Evolutionary conservation across 208 protist species (phyloP).

Genomic region (Crithidia sp.): DNA sequence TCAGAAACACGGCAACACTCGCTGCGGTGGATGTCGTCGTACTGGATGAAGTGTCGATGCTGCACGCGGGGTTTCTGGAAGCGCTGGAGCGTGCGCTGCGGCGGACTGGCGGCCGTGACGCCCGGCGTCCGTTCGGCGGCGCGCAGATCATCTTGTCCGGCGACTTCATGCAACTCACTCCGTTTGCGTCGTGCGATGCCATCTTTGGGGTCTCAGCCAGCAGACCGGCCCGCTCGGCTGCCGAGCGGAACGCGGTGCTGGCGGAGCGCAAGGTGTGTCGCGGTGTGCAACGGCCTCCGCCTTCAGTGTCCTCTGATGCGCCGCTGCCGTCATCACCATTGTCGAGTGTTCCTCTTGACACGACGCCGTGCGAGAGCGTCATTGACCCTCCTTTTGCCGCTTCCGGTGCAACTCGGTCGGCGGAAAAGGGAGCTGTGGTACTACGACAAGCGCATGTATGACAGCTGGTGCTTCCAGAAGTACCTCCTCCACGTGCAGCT

Average conservation of each 20-base stretch:
- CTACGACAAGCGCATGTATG: constrained; percentile 59
- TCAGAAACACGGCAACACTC: constrained; percentile 21
- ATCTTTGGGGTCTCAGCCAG: background rate
- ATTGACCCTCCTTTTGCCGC: too few species aligned
- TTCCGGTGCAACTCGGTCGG: too few species aligned
- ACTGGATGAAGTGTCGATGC: constrained; percentile 93
- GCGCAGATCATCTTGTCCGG: constrained; percentile 92
- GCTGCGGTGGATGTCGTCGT: constrained; percentile 58
- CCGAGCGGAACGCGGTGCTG: background rate
- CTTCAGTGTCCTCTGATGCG: background rate
- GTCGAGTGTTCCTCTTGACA: too few species aligned
- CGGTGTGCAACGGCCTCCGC: background rate
- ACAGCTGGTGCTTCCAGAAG: constrained; percentile 65
- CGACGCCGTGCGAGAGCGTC: too few species aligned
- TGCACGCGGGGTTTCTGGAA: constrained; percentile 83
- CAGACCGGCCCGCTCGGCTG: background rate
- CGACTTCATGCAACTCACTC: constrained; percentile 94
- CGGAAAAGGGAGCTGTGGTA: constrained; percentile 31
- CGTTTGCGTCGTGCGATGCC: constrained; percentile 30
- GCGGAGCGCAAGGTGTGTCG: constrained; percentile 1
- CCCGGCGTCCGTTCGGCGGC: constrained; percentile 81
- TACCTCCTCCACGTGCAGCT: constrained; percentile 75
- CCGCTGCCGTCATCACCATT: background rate
- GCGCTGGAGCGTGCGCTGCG: constrained; percentile 78
- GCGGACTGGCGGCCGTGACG: constrained; percentile 38